Percentiles rank a stretch among this genome's conserved stretches.
phyloP scores from a whole-genome alignment of 1,284 basidiomycete genomes.

The Omphalotus olearius region DNA sequence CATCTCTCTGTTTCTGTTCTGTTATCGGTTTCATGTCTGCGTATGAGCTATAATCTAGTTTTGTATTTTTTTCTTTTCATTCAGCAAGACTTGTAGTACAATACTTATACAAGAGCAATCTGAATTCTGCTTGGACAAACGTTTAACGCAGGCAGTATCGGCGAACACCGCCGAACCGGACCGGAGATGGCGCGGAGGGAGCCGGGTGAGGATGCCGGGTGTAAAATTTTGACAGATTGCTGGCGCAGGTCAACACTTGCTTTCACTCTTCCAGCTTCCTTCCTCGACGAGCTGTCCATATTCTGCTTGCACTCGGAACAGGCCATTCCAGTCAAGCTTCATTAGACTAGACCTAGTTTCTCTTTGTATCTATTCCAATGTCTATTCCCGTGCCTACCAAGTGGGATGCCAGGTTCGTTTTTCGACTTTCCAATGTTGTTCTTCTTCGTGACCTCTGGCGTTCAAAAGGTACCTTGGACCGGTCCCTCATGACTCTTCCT shows the following conservation, averaged over 20 bases:
- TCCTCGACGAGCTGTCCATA: constrained; percentile 1
- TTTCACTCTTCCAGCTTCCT: constrained; percentile 4
- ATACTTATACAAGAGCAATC: background rate
- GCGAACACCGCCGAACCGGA: background rate
- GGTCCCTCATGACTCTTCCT: constrained; percentile 66
- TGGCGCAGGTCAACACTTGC: background rate
- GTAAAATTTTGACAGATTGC: background rate
- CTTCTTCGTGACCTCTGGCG: constrained; percentile 11
- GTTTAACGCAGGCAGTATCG: too few relatives aligned
- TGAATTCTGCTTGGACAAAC: background rate
- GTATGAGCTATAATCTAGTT: background rate
- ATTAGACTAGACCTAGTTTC: constrained; percentile 6
- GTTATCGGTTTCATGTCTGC: background rate
- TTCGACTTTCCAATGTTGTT: constrained; percentile 11
- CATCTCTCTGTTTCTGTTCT: background rate
- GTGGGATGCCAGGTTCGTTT: constrained; percentile 64
- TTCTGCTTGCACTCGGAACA: constrained; percentile 16
- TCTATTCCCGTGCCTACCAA: constrained; percentile 30
- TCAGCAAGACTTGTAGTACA: background rate
- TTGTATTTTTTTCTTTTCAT: constrained; percentile 1
- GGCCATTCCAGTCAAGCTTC: constrained; percentile 27
- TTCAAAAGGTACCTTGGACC: constrained; percentile 56
- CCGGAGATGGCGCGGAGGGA: background rate
- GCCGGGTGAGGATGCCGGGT: constrained; percentile 6
- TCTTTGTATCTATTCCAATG: constrained; percentile 18